Base-by-base conservation (phyloP, 257 asterid genomes). In the Solanum sejunctum region DNA sequence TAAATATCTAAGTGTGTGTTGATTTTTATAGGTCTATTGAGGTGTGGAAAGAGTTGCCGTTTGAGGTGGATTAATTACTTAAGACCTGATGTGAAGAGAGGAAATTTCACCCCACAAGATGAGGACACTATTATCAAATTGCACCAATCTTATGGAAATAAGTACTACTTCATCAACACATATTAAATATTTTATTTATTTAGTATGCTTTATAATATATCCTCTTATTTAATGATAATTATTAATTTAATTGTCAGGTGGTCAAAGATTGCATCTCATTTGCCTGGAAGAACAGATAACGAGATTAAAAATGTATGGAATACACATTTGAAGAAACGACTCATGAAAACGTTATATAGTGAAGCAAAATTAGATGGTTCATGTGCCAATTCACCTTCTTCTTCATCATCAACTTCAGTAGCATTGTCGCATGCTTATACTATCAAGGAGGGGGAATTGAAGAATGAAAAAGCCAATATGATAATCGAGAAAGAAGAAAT, bases 271-370 rank as follows among this genome's bases (percentile, higher is more conserved):
- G 97, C 98, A 18, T 88, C 97, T 12, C 83, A 86, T 81, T 80
- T 95, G 81, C 95, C 95, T 0, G 97, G 97, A 86, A 92, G 98
- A 89, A 95, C 98, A 0, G 98, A 92, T 75, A 95, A 93, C 8
- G 98, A 95, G 90, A 92, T 95, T 13, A 95, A 95, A 86, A 95
- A 95, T 16, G 90, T 92, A 56, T 93, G 98, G 97, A 92, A 93
- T 66, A 93, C 97, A 9, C 88, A 89, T 69, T 85, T 95, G 60
- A 95, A 93, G 93, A 93, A 93, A 81, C 89, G 85, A 80, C 32
- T 86, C 16, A 58, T 52, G 1, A 43, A 8, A 10, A 83, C 49
- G 73, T 84, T 83, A 72, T 43, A 18, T 28, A 43, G 2, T 9
- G 28, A 52, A 21, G 2, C 43, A 56, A 23, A 71, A n/a, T 61